Base-by-base conservation (phyloP, 108 stramenopile species). In the Skeletonema tropicum region DNA sequence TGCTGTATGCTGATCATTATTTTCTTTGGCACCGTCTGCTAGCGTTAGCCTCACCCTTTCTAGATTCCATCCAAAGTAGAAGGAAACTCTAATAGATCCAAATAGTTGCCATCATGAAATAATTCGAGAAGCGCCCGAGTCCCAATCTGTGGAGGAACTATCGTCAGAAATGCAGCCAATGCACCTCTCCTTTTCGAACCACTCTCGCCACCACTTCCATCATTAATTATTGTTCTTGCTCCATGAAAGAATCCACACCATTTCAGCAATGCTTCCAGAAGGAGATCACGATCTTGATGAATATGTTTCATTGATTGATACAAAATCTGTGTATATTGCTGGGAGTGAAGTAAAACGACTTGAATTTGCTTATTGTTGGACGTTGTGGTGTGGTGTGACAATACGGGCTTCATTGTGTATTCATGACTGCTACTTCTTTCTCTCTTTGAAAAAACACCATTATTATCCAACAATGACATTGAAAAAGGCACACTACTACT, bases 281-380 rank as follows among this genome's bases (percentile, higher is more conserved):
- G 42, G n/a, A 84, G 12, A 60, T 84, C 83, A 14, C 83, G 67
- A 71, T 84, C 83, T 76, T 65, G 25, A 33, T 84, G 83, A 57
- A 84, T 80, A 41, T 80, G 75, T 68, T 76, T 30, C 83, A 84
- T 84, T 45, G 79, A 60, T 32, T 61, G 31, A 31, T 80, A 57
- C 9, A 80, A 39, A 64, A 84, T 67, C 66, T 67, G 63, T 68
- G 79, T 77, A 64, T 80, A 73, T 17, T 52, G 19, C 12, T 60
- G 68, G 26, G 83, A 84, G 45, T 84, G 74, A n/a, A 84, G 64
- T 10, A 84, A 64, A 13, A 46, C 61, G 7, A 84, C 66, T 69
- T 72, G 67, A 13, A 71, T 71, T 35, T 55, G 31, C 1, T n/a
- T n/a, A n/a, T 64, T 52, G 39, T 66, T 78, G 9, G 48, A 4